Conservation (phyloP, 106 monocot species). For the Apostasia shenzhenica region DNA sequence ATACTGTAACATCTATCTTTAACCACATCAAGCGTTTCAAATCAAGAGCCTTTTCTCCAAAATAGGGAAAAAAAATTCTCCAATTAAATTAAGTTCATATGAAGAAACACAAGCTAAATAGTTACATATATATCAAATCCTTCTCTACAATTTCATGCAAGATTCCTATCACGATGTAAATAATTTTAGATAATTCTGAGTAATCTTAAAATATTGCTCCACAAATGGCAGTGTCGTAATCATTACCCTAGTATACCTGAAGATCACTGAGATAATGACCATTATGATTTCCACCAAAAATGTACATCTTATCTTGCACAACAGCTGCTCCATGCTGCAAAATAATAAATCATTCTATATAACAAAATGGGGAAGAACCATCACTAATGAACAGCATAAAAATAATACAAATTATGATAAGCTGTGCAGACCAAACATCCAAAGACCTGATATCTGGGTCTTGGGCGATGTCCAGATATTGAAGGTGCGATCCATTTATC, state of each 20-base stretch:
- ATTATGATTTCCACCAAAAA: slow-evolving; percentile 98
- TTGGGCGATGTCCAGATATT: slow-evolving; percentile 72
- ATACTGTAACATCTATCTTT: slow-evolving; percentile 59
- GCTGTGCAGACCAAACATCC: not conserved
- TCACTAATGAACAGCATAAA: not conserved
- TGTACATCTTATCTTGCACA: slow-evolving; percentile 87
- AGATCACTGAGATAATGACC: slow-evolving; percentile 93
- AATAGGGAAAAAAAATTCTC: slow-evolving; percentile 1
- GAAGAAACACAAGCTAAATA: not conserved
- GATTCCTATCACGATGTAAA: no score
- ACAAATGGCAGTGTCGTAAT: not conserved
- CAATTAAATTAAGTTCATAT: not conserved
- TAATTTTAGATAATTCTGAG: no score
- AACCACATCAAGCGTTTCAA: slow-evolving; percentile 92
- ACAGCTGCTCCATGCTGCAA: slow-evolving; percentile 91
- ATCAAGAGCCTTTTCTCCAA: slow-evolving; percentile 75
- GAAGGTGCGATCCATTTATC: slow-evolving; percentile 84
- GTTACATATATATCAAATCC: not conserved
- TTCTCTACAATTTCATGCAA: not conserved
- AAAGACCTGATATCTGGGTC: slow-evolving; percentile 78
- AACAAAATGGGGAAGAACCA: no score
- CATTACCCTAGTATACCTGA: slow-evolving; percentile 44
- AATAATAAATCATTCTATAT: slow-evolving; percentile 9
- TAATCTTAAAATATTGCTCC: not conserved
- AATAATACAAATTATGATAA: not conserved